These are phyloP conservation scores for Vanilla planifolia DNA, from an alignment of 106 monocot species.

Conservation along the genomic window DNA sequence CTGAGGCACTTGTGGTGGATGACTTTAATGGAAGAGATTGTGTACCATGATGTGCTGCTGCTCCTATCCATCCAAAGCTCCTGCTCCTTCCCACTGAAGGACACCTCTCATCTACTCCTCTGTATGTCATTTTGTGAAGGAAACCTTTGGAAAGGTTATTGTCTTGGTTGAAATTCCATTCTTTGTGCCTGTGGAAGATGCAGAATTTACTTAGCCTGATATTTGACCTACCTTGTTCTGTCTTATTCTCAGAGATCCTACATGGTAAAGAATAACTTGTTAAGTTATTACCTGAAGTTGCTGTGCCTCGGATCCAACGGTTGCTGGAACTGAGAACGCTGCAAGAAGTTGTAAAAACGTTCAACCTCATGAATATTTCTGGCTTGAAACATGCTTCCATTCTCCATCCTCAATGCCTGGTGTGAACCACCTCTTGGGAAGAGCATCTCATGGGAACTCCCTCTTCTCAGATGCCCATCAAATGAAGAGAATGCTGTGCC, in stretches of 20 bases:
- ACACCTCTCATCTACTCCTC: background rate
- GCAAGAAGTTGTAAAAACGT: conserved; percentile 15
- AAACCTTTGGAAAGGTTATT: no score
- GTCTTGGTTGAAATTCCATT: conserved; percentile 38
- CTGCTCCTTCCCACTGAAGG: background rate
- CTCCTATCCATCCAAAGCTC: conserved; percentile 3
- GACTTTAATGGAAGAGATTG: background rate
- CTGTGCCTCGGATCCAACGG: conserved; percentile 26
- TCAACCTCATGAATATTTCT: conserved; percentile 14
- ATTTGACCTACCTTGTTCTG: no score
- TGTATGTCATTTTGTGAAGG: no score
- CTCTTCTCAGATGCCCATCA: conserved; percentile 21
- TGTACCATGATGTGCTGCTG: background rate
- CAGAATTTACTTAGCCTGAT: no score
- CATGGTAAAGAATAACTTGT: background rate
- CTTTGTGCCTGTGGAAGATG: conserved; percentile 25
- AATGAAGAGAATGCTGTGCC: conserved; percentile 16
- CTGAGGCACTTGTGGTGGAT: background rate
- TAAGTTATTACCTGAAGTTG: conserved; percentile 25
- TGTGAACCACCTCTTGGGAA: conserved; percentile 21
- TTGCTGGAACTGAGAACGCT: conserved; percentile 22
- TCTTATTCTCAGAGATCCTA: background rate
- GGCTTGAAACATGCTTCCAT: conserved; percentile 10
- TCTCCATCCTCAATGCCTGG: conserved; percentile 24
- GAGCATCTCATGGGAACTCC: conserved; percentile 17